Evolutionary conservation across 805 yeast genomes (phyloP), one percentile per base, ranked within the genome.

Genomic region (Suhomyces xylopsoci): DNA sequence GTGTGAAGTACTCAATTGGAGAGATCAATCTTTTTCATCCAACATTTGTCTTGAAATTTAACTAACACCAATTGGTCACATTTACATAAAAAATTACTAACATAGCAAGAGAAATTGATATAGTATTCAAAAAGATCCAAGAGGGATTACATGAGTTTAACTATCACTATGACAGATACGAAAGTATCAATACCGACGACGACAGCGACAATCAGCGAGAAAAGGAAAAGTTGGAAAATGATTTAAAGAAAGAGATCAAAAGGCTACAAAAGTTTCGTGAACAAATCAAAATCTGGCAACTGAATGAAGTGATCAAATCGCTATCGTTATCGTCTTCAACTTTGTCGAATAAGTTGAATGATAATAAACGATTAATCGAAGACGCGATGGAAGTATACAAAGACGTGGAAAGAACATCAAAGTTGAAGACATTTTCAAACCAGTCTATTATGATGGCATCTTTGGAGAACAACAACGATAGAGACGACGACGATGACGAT

Each of bases 341-440:
- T 3, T 51, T 57, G 45, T 38, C 54, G 49, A 53, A 49, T 48
- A 66, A 65, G 57, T 60, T 70, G 41, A 71, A 67, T 40, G 78
- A 74, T 48, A 70, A 73, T 54, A 67, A 76, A 51, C 62, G 67
- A 53, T 60, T 69, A 25, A 76, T 76, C 24, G 79, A 74, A 50
- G 78, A 73, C 55, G 77, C 79, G 20, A 74, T 76, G 79, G 79
- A 74, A 52, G 69, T 69, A 40, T 76, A 73, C 54, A 76, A 75
- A 53, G 78, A 71, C 24, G 79, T 76, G 26, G 79, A 75, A 52
- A 69, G 73, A 49, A 62, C 66, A 46, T 69, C 76, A 7, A 76
- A 75, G 55, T 69, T 75, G 71, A 76, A 76, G 55, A 67, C 78
- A 3, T 76, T 69, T 53, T 73, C 78, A 5, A 76, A 76, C 58